Evolutionary conservation across 148 eudicot genomes (phyloP).

Genomic region (Suaeda aralocaspica): DNA sequence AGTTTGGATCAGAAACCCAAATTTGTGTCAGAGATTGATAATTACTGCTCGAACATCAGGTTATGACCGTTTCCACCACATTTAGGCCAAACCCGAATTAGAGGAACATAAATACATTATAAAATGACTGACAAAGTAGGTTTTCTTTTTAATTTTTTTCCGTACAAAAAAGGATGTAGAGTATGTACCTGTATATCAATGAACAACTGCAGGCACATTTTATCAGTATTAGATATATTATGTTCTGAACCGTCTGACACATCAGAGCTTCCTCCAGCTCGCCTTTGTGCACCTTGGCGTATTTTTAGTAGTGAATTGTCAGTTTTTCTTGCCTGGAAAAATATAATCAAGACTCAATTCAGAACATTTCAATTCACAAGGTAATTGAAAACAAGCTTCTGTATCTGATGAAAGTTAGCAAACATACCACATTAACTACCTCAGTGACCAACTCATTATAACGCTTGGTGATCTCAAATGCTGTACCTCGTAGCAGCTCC

Average conservation of each 20-base stretch:
- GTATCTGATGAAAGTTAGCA: neutral
- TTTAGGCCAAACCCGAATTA: neutral
- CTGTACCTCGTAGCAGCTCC: constrained; percentile 59
- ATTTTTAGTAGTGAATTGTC: constrained; percentile 72
- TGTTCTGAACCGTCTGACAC: constrained; percentile 64
- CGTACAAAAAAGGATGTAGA: neutral
- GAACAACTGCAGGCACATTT: constrained; percentile 87
- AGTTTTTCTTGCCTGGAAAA: constrained; percentile 66
- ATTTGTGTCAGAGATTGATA: no score
- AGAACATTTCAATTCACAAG: constrained; percentile 1
- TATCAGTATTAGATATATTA: constrained; percentile 81
- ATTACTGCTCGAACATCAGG: no score
- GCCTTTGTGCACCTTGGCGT: constrained; percentile 82
- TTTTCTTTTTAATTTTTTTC: neutral
- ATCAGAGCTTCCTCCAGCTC: constrained; percentile 82
- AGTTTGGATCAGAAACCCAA: no score
- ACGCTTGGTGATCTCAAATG: constrained; percentile 64
- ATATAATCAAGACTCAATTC: constrained; percentile 8
- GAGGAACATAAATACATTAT: no score
- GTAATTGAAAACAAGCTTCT: neutral
- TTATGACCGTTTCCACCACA: no score
- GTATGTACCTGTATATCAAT: constrained; percentile 85
- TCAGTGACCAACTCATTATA: constrained; percentile 68
- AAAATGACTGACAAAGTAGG: no score
- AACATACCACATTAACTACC: constrained; percentile 65